phyloP scores from a whole-genome alignment of 139 green algal genomes.

The Volvox reticuliferus region DNA sequence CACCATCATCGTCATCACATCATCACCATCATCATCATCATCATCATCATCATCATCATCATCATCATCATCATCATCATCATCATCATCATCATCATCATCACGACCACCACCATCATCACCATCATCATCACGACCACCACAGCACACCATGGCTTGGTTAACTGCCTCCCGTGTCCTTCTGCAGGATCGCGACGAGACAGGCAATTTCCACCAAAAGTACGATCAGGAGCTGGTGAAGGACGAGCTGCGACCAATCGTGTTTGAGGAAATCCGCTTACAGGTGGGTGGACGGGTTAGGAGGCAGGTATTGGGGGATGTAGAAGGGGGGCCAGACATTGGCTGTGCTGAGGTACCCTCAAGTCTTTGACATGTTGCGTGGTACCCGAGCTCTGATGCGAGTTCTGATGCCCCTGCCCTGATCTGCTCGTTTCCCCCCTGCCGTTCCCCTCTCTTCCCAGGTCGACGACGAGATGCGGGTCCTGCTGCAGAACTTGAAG shows the following conservation, averaged over 20 bases:
- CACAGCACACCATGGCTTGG: no score
- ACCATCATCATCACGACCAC: no score
- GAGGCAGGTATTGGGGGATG: background rate
- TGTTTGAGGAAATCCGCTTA: constrained; percentile 91
- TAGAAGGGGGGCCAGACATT: no score
- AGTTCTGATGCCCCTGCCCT: background rate
- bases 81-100: no score
- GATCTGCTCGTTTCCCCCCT: background rate
- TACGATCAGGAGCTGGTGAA: constrained; percentile 84
- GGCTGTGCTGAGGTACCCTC: no score
- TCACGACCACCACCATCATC: no score
- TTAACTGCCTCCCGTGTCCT: background rate
- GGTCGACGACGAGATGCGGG: constrained; percentile 91
- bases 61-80: no score
- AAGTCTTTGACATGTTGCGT: no score
- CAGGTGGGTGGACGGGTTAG: constrained; percentile 54
- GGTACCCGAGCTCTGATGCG: no score
- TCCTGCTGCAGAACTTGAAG: constrained; percentile 91
- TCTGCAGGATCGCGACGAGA: constrained; percentile 67
- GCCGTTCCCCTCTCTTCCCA: constrained; percentile 23
- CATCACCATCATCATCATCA: no score
- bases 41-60: no score
- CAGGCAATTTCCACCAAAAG: constrained; percentile 82
- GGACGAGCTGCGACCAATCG: constrained; percentile 87
- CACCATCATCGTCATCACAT: no score